phyloP scores from a whole-genome alignment of 2,329 filamentous ascomycete genomes.

The Nemania sp. region DNA sequence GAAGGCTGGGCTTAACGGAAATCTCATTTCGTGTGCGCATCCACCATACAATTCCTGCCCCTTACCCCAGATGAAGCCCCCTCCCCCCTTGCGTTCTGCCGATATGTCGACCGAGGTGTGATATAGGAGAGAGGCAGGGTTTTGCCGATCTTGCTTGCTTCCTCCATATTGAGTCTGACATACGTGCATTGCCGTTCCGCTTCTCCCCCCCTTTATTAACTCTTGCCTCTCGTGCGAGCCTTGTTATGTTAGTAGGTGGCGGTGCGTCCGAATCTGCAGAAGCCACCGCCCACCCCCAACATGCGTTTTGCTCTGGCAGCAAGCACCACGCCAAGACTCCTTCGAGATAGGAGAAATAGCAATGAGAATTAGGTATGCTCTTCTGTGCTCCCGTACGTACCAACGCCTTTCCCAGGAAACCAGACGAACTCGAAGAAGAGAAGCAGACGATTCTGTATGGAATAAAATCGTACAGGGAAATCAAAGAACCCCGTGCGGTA shows the following conservation, averaged over 20 bases:
- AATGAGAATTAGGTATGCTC: conserved; percentile 14
- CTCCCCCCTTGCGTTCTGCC: conserved; percentile 9
- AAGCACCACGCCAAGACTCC: conserved; percentile 9
- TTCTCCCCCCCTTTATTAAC: conserved; percentile 15
- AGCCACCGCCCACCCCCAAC: conserved; percentile 1
- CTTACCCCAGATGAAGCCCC: conserved; percentile 8
- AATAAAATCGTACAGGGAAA: conserved; percentile 2
- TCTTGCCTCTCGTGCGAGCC: not conserved
- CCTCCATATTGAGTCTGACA: conserved; percentile 21
- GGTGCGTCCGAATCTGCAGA: conserved; percentile 7
- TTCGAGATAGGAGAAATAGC: conserved; percentile 9
- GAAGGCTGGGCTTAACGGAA: not conserved
- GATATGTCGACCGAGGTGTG: conserved; percentile 12
- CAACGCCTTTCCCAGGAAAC: conserved; percentile 30
- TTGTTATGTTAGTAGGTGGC: not conserved
- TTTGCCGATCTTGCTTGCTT: conserved; percentile 18
- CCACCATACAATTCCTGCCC: not conserved
- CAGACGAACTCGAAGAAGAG: conserved; percentile 21
- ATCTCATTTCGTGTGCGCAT: conserved; percentile 17
- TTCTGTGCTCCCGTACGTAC: conserved; percentile 24
- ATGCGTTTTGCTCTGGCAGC: not conserved
- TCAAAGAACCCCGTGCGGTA: conserved; percentile 6
- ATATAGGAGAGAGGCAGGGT: conserved; percentile 15
- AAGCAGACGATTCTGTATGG: conserved; percentile 22
- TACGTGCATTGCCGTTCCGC: conserved; percentile 9